Evolutionary conservation across 192 early-diverging fungal species (phyloP), one percentile per base, ranked within the genome.

Genomic region (Mortierella hygrophila): DNA sequence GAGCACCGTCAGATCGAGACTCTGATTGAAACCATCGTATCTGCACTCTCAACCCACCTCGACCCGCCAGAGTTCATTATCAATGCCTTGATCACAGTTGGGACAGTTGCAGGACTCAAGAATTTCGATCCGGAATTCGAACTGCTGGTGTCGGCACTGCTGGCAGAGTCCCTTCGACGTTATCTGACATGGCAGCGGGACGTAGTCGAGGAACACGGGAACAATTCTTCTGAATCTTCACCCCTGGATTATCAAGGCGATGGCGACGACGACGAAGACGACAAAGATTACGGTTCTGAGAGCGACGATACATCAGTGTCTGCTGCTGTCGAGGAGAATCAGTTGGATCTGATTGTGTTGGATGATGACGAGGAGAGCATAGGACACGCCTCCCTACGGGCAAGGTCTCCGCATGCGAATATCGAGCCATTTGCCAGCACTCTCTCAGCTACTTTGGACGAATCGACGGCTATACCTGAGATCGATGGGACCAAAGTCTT

Each of bases 31-130:
- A 49, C 77, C 23, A 68, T 83, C 35, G 42, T 35, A 21, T 15
- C 32, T 6, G 82, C 71, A 3, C 75, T 83, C 15, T 52, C 29
- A 44, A 8, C 46, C 0, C 75, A 83, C 38, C 42, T 42, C 1
- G 82, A 83, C 65, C 82, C 82, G 7, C 32, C 69, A 9, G 73
- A 49, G 44, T 83, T 83, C 46, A 54, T 83, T 23, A 32, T 76
- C 13, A 74, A 69, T 11, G 72, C 77, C 18, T 32, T 83, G 23
- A 78, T 83, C n/a, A 70, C 72, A 11, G 54, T 83, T 32, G 82
- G 82, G 0, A 78, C 76, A 13, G 55, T 83, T 7, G 35, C 72
- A 38, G 76, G 68, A 38, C 47, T 70, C 49, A 83, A 83, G 44
- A 52, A 70, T 0, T 10, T 83, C 35, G 40, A 77, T 42, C 46